phyloP scores from a whole-genome alignment of 1,284 basidiomycete genomes.

The Entoloma clypeatum region DNA sequence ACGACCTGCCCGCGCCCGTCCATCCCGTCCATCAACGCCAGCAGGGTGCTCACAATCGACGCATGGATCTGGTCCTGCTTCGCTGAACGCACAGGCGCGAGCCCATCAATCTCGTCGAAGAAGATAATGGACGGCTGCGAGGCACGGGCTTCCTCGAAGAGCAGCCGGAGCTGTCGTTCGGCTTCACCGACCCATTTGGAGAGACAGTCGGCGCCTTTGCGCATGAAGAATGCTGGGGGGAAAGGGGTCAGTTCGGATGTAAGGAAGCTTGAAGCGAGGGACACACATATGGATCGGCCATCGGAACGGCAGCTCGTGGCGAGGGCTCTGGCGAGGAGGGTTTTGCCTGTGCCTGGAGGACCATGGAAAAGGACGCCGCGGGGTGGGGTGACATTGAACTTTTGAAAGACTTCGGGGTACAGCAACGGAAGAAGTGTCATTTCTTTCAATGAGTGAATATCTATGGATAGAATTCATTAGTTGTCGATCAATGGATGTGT shows the following conservation, averaged over 20 bases:
- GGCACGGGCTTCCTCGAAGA: conserved; percentile 95
- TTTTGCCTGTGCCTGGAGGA: conserved; percentile 94
- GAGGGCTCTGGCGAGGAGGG: conserved; percentile 88
- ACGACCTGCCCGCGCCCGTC: conserved; percentile 96
- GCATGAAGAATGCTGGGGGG: conserved; percentile 93
- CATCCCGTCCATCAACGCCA: conserved; percentile 99
- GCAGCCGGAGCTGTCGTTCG: conserved; percentile 89
- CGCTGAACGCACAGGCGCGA: conserved; percentile 95
- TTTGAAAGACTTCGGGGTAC: conserved; percentile 97
- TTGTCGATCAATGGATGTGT: neutral
- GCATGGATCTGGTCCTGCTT: conserved; percentile 99
- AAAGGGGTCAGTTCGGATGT: conserved; percentile 4
- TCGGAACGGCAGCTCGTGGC: conserved; percentile 91
- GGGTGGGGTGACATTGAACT: conserved; percentile 92
- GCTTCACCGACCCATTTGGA: conserved; percentile 99
- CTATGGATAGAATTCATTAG: conserved; percentile 33
- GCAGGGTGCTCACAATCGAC: conserved; percentile 92
- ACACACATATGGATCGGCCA: conserved; percentile 86
- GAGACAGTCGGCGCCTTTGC: conserved; percentile 96
- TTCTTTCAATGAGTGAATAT: conserved; percentile 97
- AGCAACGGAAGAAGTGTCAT: conserved; percentile 96
- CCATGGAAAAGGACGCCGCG: conserved; percentile 97
- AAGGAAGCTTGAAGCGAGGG: neutral
- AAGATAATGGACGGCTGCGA: conserved; percentile 96
- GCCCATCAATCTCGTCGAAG: conserved; percentile 98